A percentile compares a stretch with the other conserved stretches of the same genome.
Evolutionary conservation across 192 early-diverging fungal genomes (phyloP).

Genomic region (Funneliformis mosseae): DNA sequence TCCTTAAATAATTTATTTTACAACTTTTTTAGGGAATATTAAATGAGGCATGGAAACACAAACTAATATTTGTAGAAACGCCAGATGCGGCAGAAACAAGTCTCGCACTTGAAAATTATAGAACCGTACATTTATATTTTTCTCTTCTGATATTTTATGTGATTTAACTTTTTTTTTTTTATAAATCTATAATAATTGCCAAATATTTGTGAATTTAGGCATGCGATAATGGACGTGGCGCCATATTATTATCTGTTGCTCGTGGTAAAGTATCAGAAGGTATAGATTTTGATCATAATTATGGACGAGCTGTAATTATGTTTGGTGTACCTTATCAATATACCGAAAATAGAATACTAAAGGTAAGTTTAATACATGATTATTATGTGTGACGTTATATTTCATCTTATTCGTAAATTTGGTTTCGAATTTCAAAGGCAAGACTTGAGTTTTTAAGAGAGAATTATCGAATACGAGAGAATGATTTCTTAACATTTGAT

Average conservation of each 20-base stretch:
- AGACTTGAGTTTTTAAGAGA: slow-evolving; percentile 95
- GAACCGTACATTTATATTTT: slow-evolving; percentile 55
- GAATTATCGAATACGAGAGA: slow-evolving; percentile 92
- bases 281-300: slow-evolving; percentile 99
- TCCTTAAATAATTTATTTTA: neutral
- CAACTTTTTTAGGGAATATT: slow-evolving; percentile 71
- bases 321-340: slow-evolving; percentile 99
- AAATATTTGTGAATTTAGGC: slow-evolving; percentile 47
- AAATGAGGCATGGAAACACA: slow-evolving; percentile 92
- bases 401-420: neutral
- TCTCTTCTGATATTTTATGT: neutral
- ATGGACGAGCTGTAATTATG: slow-evolving; percentile 97
- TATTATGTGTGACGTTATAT: neutral
- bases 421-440: slow-evolving; percentile 52
- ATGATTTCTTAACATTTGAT: slow-evolving; percentile 99
- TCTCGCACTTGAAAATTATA: slow-evolving; percentile 93
- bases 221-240: slow-evolving; percentile 98
- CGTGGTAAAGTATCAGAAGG: slow-evolving; percentile 99
- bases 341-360: slow-evolving; percentile 92
- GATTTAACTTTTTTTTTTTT: neutral
- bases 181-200: neutral
- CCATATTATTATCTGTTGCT: slow-evolving; percentile 95
- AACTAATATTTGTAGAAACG: slow-evolving; percentile 99
- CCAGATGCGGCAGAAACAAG: slow-evolving; percentile 98
- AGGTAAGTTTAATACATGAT: slow-evolving; percentile 47